Evolutionary conservation across 208 protist genomes (phyloP).

Genomic region (Leishmania arabica): DNA sequence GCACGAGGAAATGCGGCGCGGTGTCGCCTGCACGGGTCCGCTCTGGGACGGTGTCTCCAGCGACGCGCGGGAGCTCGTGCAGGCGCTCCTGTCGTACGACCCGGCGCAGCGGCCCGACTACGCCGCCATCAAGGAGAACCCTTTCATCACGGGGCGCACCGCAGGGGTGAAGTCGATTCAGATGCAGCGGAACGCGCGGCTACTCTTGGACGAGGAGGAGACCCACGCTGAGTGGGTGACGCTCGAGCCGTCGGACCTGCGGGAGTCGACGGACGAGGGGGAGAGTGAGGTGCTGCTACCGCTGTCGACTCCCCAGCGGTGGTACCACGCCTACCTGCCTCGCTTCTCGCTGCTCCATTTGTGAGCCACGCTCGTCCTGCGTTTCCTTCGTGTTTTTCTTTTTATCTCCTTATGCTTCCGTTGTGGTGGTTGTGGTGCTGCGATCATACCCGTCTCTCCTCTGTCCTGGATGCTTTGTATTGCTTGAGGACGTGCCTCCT

Average conservation of each 20-base stretch:
- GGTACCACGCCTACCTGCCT: slow-evolving; percentile 32
- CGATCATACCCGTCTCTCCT: neutral
- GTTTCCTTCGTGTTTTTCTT: neutral
- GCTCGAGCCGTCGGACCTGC: slow-evolving; percentile 33
- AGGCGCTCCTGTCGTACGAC: slow-evolving; percentile 45
- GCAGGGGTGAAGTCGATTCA: slow-evolving; percentile 36
- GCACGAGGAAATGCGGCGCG: slow-evolving; percentile 40
- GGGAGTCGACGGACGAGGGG: slow-evolving; percentile 5
- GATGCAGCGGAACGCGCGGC: slow-evolving; percentile 27
- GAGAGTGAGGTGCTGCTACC: slow-evolving; percentile 21
- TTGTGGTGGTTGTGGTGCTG: neutral
- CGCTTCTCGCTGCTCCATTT: slow-evolving; percentile 6
- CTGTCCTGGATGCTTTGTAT: neutral
- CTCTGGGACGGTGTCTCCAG: slow-evolving; percentile 51
- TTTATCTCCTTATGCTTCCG: neutral
- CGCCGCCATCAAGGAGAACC: slow-evolving; percentile 34
- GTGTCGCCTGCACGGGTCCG: slow-evolving; percentile 43
- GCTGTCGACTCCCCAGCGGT: slow-evolving; percentile 20
- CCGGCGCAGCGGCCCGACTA: slow-evolving; percentile 38
- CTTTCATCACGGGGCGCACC: slow-evolving; percentile 40
- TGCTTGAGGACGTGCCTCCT: neutral
- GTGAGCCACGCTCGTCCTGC: neutral
- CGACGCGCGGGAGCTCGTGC: slow-evolving; percentile 46
- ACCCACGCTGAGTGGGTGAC: slow-evolving; percentile 63
- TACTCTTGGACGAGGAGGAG: slow-evolving; percentile 28